Evolutionary conservation across 306 rosid species (phyloP).

Genomic region (Echinosophora koreensis): DNA sequence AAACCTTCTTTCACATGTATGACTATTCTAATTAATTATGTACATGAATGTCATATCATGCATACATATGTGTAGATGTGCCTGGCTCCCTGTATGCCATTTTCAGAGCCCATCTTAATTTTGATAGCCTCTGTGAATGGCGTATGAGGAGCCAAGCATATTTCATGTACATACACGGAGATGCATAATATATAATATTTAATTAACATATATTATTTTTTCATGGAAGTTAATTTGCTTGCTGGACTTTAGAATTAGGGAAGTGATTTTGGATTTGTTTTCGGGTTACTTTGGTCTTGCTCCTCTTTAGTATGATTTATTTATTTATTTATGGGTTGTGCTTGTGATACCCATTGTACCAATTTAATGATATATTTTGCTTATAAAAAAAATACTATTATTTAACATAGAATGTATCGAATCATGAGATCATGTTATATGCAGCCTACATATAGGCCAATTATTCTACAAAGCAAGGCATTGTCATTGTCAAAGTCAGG

Average conservation of each 20-base stretch:
- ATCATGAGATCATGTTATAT: not conserved
- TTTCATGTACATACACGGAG: conserved; percentile 49
- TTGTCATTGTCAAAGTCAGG: conserved; percentile 61
- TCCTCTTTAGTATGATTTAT: too few relatives aligned
- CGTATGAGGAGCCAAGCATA: conserved; percentile 60
- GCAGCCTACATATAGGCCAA: conserved; percentile 27
- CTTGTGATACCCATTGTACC: too few relatives aligned
- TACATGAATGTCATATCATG: conserved; percentile 28
- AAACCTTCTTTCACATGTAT: not conserved
- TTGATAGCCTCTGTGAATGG: conserved; percentile 48
- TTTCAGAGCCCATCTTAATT: conserved; percentile 35
- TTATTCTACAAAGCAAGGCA: conserved; percentile 49
- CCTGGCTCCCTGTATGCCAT: conserved; percentile 67
- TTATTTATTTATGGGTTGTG: too few relatives aligned
- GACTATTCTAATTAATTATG: not conserved
- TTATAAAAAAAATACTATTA: not conserved
- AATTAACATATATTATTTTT: too few relatives aligned
- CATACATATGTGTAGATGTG: conserved; percentile 41
- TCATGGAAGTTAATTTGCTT: too few relatives aligned
- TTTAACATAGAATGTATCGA: conserved; percentile 3
- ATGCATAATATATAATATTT: too few relatives aligned
- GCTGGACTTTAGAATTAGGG: too few relatives aligned
- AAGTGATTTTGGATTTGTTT: too few relatives aligned
- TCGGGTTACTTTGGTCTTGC: too few relatives aligned
- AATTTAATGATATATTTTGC: too few relatives aligned